Evolutionary conservation across 768 basidiomycete genomes (phyloP), one percentile per base, ranked within the genome.

Genomic region (Royoungia palumana): DNA sequence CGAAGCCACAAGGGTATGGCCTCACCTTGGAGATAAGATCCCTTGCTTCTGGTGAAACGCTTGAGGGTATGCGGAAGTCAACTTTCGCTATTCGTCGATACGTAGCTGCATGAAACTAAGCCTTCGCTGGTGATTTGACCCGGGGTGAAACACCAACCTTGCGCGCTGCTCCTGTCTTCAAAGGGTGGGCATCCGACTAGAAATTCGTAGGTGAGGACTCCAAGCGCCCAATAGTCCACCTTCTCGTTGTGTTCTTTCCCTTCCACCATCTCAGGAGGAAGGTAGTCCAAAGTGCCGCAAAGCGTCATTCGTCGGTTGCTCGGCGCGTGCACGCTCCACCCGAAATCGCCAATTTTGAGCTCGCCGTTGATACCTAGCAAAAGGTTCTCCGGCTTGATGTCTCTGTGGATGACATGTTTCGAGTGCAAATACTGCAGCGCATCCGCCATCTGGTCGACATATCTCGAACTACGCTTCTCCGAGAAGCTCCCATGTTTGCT

Each of bases 201-300:
- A 66, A 99, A 97, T 67, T 99, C 95, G 65, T 93, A 99, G 1
- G 87, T 87, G 53, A 99, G 74, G n/a, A 98, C 94, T 38, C 95
- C 95, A 22, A 99, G 73, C 0, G 95, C 95, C 95, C 95, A 99
- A 50, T 92, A 79, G 60, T 98, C 95, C 34, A 98, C 95, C 61
- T 81, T 85, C 60, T 93, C 90, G 46, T 78, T 86, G 64, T 98
- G 94, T 51, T 89, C 89, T 56, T 80, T 85, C 0, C 87, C 85
- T 59, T 96, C 93, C 13, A 99, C 89, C 96, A 98, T 99, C 75
- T 98, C 95, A 12, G 96, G 95, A 0, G 96, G 94, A 11, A 99
- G 77, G 65, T 98, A 98, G 66, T 98, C 96, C 38, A 97, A 72
- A 1, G 95, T 98, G 12, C 95, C 95, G 59, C 95, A 98, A 11